Evolutionary conservation across 169 alveolate species (phyloP).

Genomic region (Plasmodium knowlesi): DNA sequence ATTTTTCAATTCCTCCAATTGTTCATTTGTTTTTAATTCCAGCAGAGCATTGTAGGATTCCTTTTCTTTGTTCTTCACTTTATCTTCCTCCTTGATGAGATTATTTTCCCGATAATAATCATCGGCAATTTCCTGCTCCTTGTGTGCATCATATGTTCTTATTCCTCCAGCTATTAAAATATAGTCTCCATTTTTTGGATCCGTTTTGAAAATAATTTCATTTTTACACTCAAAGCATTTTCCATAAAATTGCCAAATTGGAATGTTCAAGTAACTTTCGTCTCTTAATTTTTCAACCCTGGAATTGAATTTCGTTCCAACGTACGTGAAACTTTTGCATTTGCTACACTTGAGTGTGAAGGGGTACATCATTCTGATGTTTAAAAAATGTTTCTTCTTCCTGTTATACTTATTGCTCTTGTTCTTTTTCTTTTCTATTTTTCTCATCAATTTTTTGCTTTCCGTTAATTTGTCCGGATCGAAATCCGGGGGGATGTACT

Average conservation of each 20-base stretch:
- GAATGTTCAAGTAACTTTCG: conserved; percentile 97
- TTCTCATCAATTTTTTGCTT: conserved; percentile 87
- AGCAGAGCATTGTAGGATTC: conserved; percentile 64
- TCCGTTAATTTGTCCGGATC: conserved; percentile 96
- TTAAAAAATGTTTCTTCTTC: conserved; percentile 87
- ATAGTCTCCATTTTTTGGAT: conserved; percentile 92
- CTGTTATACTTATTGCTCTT: conserved; percentile 77
- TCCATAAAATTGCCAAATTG: conserved; percentile 97
- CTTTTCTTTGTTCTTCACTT: conserved; percentile 60
- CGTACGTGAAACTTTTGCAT: conserved; percentile 96
- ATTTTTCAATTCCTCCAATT: conserved; percentile 70
- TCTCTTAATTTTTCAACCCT: conserved; percentile 93
- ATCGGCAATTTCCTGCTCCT: conserved; percentile 82
- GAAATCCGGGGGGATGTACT: conserved; percentile 99
- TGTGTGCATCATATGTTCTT: conserved; percentile 87
- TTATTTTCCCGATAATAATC: conserved; percentile 40
- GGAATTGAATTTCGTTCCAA: conserved; percentile 99
- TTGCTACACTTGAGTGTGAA: conserved; percentile 96
- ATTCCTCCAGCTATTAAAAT: conserved; percentile 93
- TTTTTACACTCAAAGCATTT: conserved; percentile 97
- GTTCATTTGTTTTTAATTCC: conserved; percentile 70
- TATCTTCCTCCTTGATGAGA: conserved; percentile 30
- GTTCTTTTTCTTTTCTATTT: conserved; percentile 85
- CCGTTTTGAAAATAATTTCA: conserved; percentile 95
- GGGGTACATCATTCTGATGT: conserved; percentile 99